These are phyloP conservation scores for Phanerodontia chrysosporium DNA, from an alignment of 768 basidiomycete genomes.

Conservation along the genomic window DNA sequence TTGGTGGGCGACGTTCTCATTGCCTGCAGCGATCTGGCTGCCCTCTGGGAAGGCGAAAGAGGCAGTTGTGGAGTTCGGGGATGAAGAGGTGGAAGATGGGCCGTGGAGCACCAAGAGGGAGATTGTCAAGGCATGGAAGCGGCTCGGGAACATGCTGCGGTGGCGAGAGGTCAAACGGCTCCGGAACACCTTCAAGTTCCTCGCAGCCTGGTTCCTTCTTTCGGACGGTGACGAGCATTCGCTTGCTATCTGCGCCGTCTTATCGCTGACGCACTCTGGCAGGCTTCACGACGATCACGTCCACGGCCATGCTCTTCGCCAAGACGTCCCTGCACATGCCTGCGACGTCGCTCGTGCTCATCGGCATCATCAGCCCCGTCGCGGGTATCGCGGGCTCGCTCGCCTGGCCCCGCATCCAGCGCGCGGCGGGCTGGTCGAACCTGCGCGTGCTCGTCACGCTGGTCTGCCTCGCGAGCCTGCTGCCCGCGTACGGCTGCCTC, in stretches of 20 bases:
- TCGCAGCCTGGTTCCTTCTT: conserved; percentile 91
- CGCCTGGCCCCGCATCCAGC: conserved; percentile 74
- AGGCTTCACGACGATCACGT: conserved; percentile 92
- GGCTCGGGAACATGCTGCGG: conserved; percentile 70
- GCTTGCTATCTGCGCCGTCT: neutral
- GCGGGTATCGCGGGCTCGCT: conserved; percentile 84
- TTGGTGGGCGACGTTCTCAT: conserved; percentile 83
- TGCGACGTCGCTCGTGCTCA: conserved; percentile 69
- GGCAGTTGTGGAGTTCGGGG: conserved; percentile 1
- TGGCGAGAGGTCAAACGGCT: conserved; percentile 71
- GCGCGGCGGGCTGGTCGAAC: conserved; percentile 60
- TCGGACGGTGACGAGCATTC: conserved; percentile 64
- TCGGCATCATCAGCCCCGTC: conserved; percentile 74
- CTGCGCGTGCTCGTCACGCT: conserved; percentile 61
- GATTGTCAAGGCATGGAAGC: conserved; percentile 67
- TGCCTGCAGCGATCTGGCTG: conserved; percentile 76
- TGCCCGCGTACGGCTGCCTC: conserved; percentile 80
- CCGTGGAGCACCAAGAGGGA: conserved; percentile 48
- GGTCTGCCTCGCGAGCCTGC: conserved; percentile 57
- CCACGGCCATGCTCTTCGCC: conserved; percentile 87
- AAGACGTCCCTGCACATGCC: conserved; percentile 86
- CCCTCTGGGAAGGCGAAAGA: conserved; percentile 37
- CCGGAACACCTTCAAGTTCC: conserved; percentile 82
- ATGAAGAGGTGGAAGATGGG: conserved; percentile 10
- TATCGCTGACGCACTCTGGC: neutral